Evolutionary conservation across 805 yeast genomes (phyloP), one percentile per base, ranked within the genome.

Genomic region (Candida ovalis): DNA sequence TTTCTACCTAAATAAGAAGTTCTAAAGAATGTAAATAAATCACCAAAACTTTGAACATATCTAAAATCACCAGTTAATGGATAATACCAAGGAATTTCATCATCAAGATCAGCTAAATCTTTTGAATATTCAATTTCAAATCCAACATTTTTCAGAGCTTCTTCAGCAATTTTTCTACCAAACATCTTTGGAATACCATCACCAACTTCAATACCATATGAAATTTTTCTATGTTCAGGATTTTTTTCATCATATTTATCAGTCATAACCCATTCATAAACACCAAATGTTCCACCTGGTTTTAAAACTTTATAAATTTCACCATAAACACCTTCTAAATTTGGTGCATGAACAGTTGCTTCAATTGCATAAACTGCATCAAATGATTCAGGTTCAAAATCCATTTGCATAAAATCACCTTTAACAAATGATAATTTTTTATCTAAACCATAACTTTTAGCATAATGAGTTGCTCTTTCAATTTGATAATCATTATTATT

Each of bases 381-480:
- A 63, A 94, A 92, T 27, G 94, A 69, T 63, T 84, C 85, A 56
- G 86, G 86, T 70, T 85, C 88, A 61, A 94, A 94, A 61, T 92
- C 97, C 97, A 92, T 88, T 70, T 92, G 94, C 99, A 92, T 94
- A 77, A 92, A 92, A 71, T 92, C 99, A 62, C 99, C 99, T 74
- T 92, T 92, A 59, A 90, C 96, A 62, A 87, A 87, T 24, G 82
- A 75, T 64, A 92, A 76, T 73, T 89, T 84, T 66, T 87, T 77
- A 55, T 77, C 82, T 64, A 94, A 72, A 25, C 82, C 77, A 65
- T 73, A 73, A 54, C 73, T 75, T 61, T 78, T 67, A 47, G 98
- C 88, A 69, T 89, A 88, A 70, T 78, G 77, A 67, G 81, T 86
- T 50, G 95, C 98, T 68, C 95, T 88, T 64, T 84, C 91, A 61